phyloP scores from a whole-genome alignment of 768 basidiomycete species.

The Termitomyces heimii region DNA sequence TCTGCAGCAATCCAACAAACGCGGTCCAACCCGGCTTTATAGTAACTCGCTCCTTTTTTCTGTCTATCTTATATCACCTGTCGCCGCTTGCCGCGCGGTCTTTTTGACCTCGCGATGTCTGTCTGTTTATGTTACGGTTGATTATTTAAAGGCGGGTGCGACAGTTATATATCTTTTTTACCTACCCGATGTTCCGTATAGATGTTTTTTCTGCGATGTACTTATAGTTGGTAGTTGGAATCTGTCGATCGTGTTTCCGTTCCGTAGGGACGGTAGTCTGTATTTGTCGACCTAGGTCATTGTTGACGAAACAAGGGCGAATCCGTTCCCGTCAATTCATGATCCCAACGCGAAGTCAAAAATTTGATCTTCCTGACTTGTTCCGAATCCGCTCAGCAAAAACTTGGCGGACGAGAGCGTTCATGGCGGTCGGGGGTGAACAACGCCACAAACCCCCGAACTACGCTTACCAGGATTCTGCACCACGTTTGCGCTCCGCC shows the following conservation, averaged over 20 bases:
- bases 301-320: no score
- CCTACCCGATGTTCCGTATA: conserved; percentile 3
- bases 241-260: conserved; percentile 6
- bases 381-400: neutral
- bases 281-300: no score
- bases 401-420: neutral
- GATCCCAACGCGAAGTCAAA: neutral
- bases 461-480: conserved; percentile 31
- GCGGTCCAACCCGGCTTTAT: neutral
- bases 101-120: neutral
- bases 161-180: conserved; percentile 13
- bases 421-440: conserved; percentile 38
- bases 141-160: conserved; percentile 14
- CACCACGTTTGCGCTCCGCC: conserved; percentile 24
- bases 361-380: neutral
- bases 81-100: conserved; percentile 4
- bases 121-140: conserved; percentile 13
- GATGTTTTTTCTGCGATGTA: conserved; percentile 2
- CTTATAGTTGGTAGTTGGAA: neutral
- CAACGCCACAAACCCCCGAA: conserved; percentile 40
- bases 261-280: neutral
- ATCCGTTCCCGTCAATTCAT: neutral
- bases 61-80: conserved; percentile 13
- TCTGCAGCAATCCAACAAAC: conserved; percentile 13
- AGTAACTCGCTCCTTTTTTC: neutral